Conservation (phyloP, 805 yeast genomes). For the Candida hungchunana region DNA sequence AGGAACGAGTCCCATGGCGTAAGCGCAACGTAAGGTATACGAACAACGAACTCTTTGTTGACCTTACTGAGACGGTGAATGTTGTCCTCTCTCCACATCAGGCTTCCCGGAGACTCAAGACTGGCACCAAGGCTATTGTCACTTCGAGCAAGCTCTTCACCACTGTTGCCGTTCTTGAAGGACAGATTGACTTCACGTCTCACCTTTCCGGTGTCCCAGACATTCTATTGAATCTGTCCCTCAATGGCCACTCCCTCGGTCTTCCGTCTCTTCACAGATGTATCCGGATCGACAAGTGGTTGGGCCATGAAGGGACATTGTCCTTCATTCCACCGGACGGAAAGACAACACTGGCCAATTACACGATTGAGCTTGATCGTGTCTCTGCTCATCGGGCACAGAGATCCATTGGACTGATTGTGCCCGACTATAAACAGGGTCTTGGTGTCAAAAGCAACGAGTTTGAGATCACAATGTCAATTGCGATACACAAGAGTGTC, state of each 20-base stretch:
- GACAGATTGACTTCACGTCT: constrained; percentile 58
- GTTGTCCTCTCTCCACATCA: constrained; percentile 40
- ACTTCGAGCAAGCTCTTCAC: constrained; percentile 31
- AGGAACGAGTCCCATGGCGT: constrained; percentile 68
- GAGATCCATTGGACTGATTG: constrained; percentile 27
- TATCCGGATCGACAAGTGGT: constrained; percentile 54
- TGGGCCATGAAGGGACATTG: constrained; percentile 39
- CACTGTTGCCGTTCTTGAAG: constrained; percentile 52
- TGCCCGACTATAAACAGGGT: constrained; percentile 27
- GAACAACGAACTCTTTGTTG: constrained; percentile 83
- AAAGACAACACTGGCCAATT: constrained; percentile 54
- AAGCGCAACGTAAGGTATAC: constrained; percentile 62
- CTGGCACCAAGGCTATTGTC: constrained; percentile 1
- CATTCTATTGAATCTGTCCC: constrained; percentile 51
- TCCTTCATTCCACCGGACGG: constrained; percentile 91
- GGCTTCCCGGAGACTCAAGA: constrained; percentile 16
- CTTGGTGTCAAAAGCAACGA: constrained; percentile 36
- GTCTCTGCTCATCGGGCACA: constrained; percentile 15
- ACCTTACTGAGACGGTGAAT: constrained; percentile 62
- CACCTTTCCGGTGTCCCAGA: constrained; percentile 77
- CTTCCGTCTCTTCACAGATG: constrained; percentile 69
- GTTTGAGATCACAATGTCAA: constrained; percentile 32
- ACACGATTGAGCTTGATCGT: constrained; percentile 49
- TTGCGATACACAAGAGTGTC: constrained; percentile 38
- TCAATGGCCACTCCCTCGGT: constrained; percentile 44